Evolutionary conservation across 768 basidiomycete species (phyloP).

Genomic region (Trametes gibbosa): DNA sequence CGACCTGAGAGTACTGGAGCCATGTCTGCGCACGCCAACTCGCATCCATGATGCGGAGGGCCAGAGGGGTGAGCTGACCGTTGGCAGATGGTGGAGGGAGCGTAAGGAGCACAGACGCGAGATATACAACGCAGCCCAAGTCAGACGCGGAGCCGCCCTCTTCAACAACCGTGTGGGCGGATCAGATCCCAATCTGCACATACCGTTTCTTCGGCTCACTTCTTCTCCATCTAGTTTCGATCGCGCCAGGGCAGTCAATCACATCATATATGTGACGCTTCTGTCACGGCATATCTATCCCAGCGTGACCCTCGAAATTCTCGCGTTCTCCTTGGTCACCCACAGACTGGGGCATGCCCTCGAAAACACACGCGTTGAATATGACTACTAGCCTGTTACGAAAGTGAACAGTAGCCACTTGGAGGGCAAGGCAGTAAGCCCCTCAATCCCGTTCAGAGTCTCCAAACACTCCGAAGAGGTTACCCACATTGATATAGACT

Average conservation of each 20-base stretch:
- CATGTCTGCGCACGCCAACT: constrained; percentile 12
- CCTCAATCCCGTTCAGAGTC: too few relatives aligned
- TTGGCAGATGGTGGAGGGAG: not conserved
- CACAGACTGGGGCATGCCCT: too few relatives aligned
- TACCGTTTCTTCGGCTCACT: not conserved
- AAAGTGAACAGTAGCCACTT: too few relatives aligned
- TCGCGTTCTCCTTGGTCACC: not conserved
- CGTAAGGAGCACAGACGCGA: not conserved
- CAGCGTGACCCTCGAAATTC: not conserved
- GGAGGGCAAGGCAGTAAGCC: too few relatives aligned
- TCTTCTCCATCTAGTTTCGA: not conserved
- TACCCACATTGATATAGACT: too few relatives aligned
- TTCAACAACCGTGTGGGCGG: constrained; percentile 8
- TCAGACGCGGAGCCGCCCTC: not conserved
- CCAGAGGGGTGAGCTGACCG: not conserved
- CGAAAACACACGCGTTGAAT: too few relatives aligned
- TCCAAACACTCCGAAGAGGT: too few relatives aligned
- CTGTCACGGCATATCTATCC: not conserved
- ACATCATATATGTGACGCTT: constrained; percentile 4
- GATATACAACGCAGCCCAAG: constrained; percentile 3
- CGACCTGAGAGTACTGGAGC: constrained; percentile 7
- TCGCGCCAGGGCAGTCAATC: not conserved
- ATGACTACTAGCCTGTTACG: too few relatives aligned
- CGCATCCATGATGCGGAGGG: constrained; percentile 6
- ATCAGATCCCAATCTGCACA: not conserved